Conservation (phyloP, 2,329 filamentous ascomycete genomes). For the Fusarium acutatum region DNA sequence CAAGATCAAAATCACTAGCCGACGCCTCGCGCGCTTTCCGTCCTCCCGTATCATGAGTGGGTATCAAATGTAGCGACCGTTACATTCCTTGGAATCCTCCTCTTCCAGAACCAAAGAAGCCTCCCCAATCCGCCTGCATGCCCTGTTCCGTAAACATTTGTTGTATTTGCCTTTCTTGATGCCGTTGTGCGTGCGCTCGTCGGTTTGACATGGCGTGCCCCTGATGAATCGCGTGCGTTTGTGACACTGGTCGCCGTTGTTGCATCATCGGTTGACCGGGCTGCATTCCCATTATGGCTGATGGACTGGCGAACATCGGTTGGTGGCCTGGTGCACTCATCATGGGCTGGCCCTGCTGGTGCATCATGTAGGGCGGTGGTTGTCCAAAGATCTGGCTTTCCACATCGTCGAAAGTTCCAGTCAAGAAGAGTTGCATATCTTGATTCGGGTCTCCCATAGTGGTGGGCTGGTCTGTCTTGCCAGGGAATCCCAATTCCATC, state of each 20-base stretch:
- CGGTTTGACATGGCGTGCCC: conserved; percentile 36
- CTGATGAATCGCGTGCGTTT: conserved; percentile 38
- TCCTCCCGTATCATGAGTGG: conserved; percentile 46
- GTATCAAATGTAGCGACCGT: conserved; percentile 50
- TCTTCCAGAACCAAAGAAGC: conserved; percentile 56
- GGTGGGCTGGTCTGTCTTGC: conserved; percentile 46
- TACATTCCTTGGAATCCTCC: conserved; percentile 56
- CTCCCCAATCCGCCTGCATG: conserved; percentile 57
- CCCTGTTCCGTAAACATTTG: conserved; percentile 60
- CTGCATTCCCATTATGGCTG: conserved; percentile 54
- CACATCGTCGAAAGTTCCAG: conserved; percentile 68
- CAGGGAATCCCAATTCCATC: conserved; percentile 63
- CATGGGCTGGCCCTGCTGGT: conserved; percentile 51
- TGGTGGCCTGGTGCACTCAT: conserved; percentile 54
- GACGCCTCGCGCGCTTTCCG: conserved; percentile 39
- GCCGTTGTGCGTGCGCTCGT: conserved; percentile 41
- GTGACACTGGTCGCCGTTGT: conserved; percentile 33
- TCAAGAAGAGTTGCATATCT: conserved; percentile 60
- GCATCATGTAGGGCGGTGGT: conserved; percentile 74
- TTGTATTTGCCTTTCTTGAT: conserved; percentile 55
- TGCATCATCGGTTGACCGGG: conserved; percentile 44
- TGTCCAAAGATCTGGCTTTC: conserved; percentile 78
- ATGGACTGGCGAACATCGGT: conserved; percentile 52
- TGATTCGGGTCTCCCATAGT: conserved; percentile 46
- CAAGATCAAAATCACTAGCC: conserved; percentile 36